Conservation (phyloP, 208 protist genomes). For the Blechomonas ayalai region DNA sequence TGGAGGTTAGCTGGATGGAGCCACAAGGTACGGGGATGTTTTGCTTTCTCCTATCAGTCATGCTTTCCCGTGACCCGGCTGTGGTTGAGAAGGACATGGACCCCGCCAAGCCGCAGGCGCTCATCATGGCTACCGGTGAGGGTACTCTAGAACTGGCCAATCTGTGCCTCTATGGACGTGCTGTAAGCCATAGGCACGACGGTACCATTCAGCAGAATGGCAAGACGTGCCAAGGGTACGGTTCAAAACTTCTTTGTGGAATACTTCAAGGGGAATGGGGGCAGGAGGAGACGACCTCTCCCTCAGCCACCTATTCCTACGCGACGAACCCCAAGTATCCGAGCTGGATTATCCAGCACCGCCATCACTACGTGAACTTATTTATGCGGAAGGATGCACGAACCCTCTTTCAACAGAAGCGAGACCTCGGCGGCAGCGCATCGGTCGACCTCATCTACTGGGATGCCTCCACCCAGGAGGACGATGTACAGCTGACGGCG, state of each 20-base stretch:
- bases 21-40: slow-evolving; percentile 51
- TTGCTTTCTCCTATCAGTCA: slow-evolving; percentile 64
- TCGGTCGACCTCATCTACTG: slow-evolving; percentile 61
- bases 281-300: neutral
- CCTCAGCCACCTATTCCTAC: slow-evolving; percentile 12
- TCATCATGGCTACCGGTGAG: slow-evolving; percentile 18
- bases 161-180: slow-evolving; percentile 30
- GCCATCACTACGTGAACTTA: slow-evolving; percentile 46
- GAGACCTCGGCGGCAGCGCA: slow-evolving; percentile 25
- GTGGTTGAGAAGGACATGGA: slow-evolving; percentile 22
- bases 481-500: slow-evolving; percentile 42
- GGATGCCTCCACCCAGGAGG: slow-evolving; percentile 44
- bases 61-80: slow-evolving; percentile 55
- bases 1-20: slow-evolving; percentile 38
- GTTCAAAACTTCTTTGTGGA: slow-evolving; percentile 14
- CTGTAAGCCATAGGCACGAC: slow-evolving; percentile 23
- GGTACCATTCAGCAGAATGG: slow-evolving; percentile 7
- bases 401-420: slow-evolving; percentile 42
- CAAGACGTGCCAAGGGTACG: slow-evolving; percentile 22
- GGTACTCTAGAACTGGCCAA: slow-evolving; percentile 48
- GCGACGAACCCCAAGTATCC: slow-evolving; percentile 38
- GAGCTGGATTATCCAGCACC: slow-evolving; percentile 72
- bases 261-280: slow-evolving; percentile 18
- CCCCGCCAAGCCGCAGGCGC: neutral
- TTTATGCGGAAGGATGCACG: slow-evolving; percentile 71